Evolutionary conservation across 2,329 filamentous ascomycete genomes (phyloP), one percentile per base, ranked within the genome.

Genomic region (Aspergillus hiratsukae): DNA sequence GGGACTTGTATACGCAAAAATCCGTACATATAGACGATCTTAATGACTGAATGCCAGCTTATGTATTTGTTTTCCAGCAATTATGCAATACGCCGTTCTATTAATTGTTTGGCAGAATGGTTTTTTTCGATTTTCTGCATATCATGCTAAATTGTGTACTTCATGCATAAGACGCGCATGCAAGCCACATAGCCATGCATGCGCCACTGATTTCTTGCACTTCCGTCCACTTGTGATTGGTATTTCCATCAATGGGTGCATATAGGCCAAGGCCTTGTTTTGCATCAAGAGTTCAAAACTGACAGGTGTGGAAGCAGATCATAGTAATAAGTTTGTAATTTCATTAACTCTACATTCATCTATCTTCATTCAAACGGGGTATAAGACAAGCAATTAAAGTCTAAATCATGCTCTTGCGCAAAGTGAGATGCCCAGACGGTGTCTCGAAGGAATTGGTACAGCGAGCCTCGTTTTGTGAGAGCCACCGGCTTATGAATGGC

Each of bases 161-260:
- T 4, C 35, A 3, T 37, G 35, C 17, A 48, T 27, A 3, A 11
- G 48, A 27, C 3, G 14, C 2, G 9, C 48, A n/a, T 50, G 48
- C 48, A 50, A 14, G 27, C 10, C 48, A 29, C n/a, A 4, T 8
- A 17, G 19, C 23, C 48, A 14, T 49, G 25, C 48, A 60, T 50
- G 52, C 41, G 41, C 41, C 41, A 57, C 29, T 54, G 53, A 46
- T 49, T 49, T 41, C 40, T 27, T 14, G 28, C 31, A 48, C 49
- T 37, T 10, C 28, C 21, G 23, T 27, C 10, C 40, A 7, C 27
- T 14, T 11, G 23, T 11, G 14, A n/a, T 27, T 25, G 17, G 23
- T 48, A 19, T 48, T 48, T 4, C 27, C n/a, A 28, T 25, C 11
- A 48, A 48, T 6, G 0, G 14, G 14, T 3, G 31, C 31, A 37